Evolutionary conservation across 1,139 yeast species (phyloP).

Genomic region (Candida labiduridarum): DNA sequence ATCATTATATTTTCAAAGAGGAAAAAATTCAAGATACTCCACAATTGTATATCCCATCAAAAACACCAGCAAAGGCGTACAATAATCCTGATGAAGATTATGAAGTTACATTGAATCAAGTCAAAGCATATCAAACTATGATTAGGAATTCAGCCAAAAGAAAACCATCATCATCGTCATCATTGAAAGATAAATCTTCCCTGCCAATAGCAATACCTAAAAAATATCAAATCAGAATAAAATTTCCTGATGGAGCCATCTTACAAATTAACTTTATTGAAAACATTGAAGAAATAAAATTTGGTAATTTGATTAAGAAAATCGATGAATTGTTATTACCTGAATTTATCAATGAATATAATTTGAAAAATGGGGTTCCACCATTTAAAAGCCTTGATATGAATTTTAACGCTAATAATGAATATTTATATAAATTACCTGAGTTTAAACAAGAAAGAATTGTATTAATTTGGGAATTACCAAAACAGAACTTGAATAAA

Average conservation of each 20-base stretch:
- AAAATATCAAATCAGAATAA: conserved; percentile 44
- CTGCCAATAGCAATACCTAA: conserved; percentile 20
- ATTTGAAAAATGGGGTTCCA: conserved; percentile 40
- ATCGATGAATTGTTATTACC: conserved; percentile 42
- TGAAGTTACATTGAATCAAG: conserved; percentile 55
- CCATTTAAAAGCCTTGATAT: conserved; percentile 43
- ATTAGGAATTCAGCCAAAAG: conserved; percentile 40
- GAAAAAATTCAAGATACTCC: conserved; percentile 19
- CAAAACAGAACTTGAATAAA: conserved; percentile 11
- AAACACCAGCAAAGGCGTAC: conserved; percentile 20
- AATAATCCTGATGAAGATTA: conserved; percentile 52
- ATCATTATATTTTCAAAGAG: conserved; percentile 9
- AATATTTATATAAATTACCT: conserved; percentile 34
- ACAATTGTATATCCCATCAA: conserved; percentile 27
- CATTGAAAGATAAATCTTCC: conserved; percentile 4
- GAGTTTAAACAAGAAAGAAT: conserved; percentile 36
- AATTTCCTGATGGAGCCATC: conserved; percentile 55
- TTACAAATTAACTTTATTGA: conserved; percentile 51
- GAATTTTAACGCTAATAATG: conserved; percentile 34
- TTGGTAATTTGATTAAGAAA: conserved; percentile 43
- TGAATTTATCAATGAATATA: conserved; percentile 33
- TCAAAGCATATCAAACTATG: conserved; percentile 52
- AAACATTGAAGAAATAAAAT: conserved; percentile 30
- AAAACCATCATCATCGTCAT: conserved; percentile 17
- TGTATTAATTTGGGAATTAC: conserved; percentile 39